A percentile compares a stretch with the other conserved stretches of the same genome.
phyloP scores from a whole-genome alignment of 2,329 filamentous ascomycete genomes.

The Fusarium haematococcum region DNA sequence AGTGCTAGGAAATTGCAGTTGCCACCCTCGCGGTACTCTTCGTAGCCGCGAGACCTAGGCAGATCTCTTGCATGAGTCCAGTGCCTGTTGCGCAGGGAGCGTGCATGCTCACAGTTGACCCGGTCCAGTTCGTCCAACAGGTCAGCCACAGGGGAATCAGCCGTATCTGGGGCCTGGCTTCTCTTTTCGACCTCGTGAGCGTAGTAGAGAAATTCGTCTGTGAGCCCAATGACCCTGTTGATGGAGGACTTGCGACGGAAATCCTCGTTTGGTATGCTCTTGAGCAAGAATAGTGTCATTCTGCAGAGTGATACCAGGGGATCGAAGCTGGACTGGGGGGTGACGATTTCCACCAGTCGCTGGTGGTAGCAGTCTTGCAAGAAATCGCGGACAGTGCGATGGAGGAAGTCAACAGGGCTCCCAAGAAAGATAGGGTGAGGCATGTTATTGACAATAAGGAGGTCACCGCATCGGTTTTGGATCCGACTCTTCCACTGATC shows the following conservation, averaged over 20 bases:
- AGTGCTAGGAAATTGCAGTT: neutral
- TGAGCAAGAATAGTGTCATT: neutral
- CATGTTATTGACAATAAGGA: constrained; percentile 4
- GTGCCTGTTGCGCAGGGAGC: neutral
- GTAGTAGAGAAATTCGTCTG: constrained; percentile 9
- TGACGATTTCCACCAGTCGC: neutral
- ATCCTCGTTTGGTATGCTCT: neutral
- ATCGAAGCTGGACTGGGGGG: neutral
- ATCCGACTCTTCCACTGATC: neutral
- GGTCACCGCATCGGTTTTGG: constrained; percentile 10
- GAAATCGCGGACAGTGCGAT: neutral
- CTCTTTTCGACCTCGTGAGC: constrained; percentile 1
- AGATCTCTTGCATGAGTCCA: neutral
- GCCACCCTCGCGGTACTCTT: neutral
- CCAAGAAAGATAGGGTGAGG: constrained; percentile 2
- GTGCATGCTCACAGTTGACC: neutral
- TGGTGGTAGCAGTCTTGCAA: neutral
- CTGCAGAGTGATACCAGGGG: neutral
- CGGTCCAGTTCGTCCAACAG: neutral
- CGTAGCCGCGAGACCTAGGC: neutral
- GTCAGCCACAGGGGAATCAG: neutral
- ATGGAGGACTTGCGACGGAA: neutral
- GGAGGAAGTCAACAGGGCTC: constrained; percentile 11
- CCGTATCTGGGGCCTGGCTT: neutral
- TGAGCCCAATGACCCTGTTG: constrained; percentile 4